Evolutionary conservation across 805 yeast species (phyloP), one percentile per base, ranked within the genome.

Genomic region (Wickerhamomyces silvicola): DNA sequence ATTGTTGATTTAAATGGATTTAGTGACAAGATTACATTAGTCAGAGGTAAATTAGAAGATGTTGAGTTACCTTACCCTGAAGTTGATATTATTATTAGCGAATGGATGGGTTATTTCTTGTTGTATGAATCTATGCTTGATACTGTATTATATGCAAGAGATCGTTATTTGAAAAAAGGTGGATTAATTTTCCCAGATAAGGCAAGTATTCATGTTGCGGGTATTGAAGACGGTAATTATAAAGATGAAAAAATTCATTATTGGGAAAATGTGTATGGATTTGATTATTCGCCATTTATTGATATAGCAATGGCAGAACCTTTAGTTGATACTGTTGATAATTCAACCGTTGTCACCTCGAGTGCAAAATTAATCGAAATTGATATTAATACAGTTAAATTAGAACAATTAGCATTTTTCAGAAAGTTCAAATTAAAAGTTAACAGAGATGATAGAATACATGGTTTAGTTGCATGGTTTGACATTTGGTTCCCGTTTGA

Each of bases 31-130:
- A 86, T 92, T 56, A 88, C 97, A 22, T 64, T 90, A 37, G 60
- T 90, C 32, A 81, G 82, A 59, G 98, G 98, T 29, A 92, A 92
- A 54, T 70, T 92, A 60, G 99, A 92, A 64, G 98, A 92, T 52
- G 84, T 94, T 35, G 70, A 59, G 27, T 66, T 92, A 46, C 97
- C 97, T 24, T 88, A 71, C 44, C 77, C 78, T 35, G 68, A 82
- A 55, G 99, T 92, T 34, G 99, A 92, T 57, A 90, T 92, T 48
- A 92, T 92, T 45, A 79, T 92, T 39, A 79, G 92, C 42, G 99
- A 92, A 61, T 92, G 99, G 99, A 92, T 92, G 99, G 99, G 99
- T 12, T 92, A 92, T 60, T 92, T 92, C 53, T 62, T 94, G 46
- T 69, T 94, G 35, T 92, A 90, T 57, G 99, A 92, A 69, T 84